phyloP scores from a whole-genome alignment of 306 rosid species.

The Castanea sativa region DNA sequence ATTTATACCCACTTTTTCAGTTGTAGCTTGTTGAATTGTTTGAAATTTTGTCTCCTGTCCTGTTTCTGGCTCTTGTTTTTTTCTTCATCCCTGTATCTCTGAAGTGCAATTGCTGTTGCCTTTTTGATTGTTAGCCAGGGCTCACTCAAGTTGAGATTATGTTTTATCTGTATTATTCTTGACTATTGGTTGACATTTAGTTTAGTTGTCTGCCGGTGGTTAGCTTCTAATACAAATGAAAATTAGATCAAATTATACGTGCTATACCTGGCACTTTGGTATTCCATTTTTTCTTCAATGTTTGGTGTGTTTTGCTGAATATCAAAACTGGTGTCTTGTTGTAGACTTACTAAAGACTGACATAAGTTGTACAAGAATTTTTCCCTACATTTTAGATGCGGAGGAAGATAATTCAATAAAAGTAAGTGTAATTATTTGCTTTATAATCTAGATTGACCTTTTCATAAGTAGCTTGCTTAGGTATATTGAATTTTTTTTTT shows the following conservation, averaged over 20 bases:
- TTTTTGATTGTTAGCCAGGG: background rate
- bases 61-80: background rate
- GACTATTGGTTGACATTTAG: background rate
- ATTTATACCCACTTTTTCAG: background rate
- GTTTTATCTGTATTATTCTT: background rate
- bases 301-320: background rate
- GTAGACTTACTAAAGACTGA: slow-evolving; percentile 29
- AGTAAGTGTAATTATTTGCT: slow-evolving; percentile 23
- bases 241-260: background rate
- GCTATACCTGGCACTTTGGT: background rate
- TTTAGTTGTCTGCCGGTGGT: background rate
- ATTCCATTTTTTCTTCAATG: background rate
- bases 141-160: background rate
- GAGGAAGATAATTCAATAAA: slow-evolving; percentile 21
- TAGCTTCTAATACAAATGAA: background rate
- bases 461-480: slow-evolving; percentile 1
- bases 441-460: slow-evolving; percentile 16
- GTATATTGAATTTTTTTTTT: slow-evolving; percentile 29
- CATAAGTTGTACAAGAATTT: slow-evolving; percentile 11
- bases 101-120: background rate
- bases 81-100: slow-evolving; percentile 7
- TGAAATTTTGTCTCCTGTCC: background rate
- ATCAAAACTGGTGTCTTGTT: slow-evolving; percentile 12
- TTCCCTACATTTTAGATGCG: background rate
- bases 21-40: slow-evolving; percentile 11